A percentile compares a stretch with the other conserved stretches of the same genome.
Evolutionary conservation across 148 eudicot genomes (phyloP).

Genomic region (Oxyria digyna): DNA sequence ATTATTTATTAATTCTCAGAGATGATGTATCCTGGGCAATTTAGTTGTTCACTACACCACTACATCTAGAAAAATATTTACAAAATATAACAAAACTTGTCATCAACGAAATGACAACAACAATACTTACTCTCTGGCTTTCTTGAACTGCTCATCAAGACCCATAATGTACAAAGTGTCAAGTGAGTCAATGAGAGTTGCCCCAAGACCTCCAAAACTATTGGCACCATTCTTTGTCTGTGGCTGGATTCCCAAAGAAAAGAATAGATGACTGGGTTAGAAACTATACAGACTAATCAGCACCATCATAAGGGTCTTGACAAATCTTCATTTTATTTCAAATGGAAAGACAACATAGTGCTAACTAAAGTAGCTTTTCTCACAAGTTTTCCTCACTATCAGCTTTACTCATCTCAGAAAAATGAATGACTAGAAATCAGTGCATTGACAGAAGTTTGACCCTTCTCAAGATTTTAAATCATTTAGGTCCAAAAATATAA

Average conservation of each 20-base stretch:
- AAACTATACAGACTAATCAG: neutral
- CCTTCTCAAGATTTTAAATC: neutral
- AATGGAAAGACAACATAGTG: neutral
- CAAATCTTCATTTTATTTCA: neutral
- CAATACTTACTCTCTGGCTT: constrained; percentile 76
- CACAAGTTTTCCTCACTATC: neutral
- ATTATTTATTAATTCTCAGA: neutral
- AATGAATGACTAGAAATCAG: neutral
- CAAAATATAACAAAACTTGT: neutral
- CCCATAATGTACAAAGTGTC: constrained; percentile 98
- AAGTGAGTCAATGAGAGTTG: constrained; percentile 83
- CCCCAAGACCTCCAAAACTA: constrained; percentile 99
- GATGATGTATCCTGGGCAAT: neutral
- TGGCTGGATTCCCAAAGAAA: constrained; percentile 39
- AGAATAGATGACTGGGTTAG: neutral
- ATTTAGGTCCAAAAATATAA: neutral
- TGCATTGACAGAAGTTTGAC: neutral
- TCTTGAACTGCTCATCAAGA: constrained; percentile 84
- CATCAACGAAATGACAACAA: constrained; percentile 1
- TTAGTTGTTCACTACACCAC: neutral
- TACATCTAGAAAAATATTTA: neutral
- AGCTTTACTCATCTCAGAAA: neutral
- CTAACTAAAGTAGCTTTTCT: neutral
- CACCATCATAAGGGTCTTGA: neutral
- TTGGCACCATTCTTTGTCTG: constrained; percentile 82